Evolutionary conservation across 108 stramenopile species (phyloP), one percentile per base, ranked within the genome.

Genomic region (Skeletonema menzelii): DNA sequence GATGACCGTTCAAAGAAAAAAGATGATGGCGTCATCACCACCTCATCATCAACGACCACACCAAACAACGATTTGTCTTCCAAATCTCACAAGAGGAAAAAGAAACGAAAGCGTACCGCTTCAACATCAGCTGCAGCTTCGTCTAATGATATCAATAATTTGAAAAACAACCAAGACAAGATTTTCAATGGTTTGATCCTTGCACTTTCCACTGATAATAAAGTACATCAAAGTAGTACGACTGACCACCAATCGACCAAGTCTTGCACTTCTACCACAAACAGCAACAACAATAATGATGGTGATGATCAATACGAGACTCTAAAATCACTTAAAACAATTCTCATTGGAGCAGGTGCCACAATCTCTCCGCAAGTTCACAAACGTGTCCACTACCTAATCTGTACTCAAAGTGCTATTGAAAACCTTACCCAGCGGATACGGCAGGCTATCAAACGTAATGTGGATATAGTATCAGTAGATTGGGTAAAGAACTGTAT

Each of bases 401-500:
- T 94, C 26, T 89, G 78, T 35, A 82, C 85, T 8, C 46, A 37
- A 26, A 75, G 77, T 20, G 87, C 88, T 2, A 74, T 91, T 10
- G 14, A 37, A 8, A 64, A 73, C 63, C 19, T 72, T 27, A 94
- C 92, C 6, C 92, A 94, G 67, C 81, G 92, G n/a, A 83, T 94
- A 8, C 84, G 90, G 42, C 90, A 91, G 71, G 92, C 92, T 5
- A n/a, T 75, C 47, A 87, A 87, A 57, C 72, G 76, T n/a, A 73
- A 80, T 19, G 88, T 91, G 19, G 87, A 87, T 8, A 70, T 94
- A 31, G 72, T 91, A 1, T 61, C 82, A 58, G 70, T 87, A 12
- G 70, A 57, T 5, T 94, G 92, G 92, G 26, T 91, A 14, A 47
- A 67, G 49, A 56, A 81, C 8, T 88, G 87, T 57, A 32, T 57